Conservation (phyloP, 768 basidiomycete genomes). For the Tulasnella sp. region DNA sequence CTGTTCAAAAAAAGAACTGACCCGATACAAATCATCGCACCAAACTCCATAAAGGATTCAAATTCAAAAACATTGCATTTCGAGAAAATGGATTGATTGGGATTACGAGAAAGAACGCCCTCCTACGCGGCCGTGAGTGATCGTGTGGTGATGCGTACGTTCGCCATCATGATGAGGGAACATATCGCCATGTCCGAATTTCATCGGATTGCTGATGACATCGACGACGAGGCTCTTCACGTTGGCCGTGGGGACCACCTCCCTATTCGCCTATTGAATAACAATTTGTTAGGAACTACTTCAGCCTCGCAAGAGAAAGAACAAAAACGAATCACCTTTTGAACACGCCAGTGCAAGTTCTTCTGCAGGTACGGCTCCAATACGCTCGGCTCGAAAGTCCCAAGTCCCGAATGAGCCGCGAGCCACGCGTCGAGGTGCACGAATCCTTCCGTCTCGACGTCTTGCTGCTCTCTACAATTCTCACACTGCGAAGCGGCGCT, state of each 20-base stretch:
- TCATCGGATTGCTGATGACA: background rate
- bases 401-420: background rate
- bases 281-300: too few relatives aligned
- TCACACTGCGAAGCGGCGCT: background rate
- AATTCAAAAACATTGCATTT: too few relatives aligned
- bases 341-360: conserved; percentile 8
- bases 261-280: too few relatives aligned
- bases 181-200: background rate
- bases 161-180: background rate
- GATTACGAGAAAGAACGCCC: too few relatives aligned
- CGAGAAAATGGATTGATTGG: too few relatives aligned
- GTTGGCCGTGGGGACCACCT: background rate
- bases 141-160: conserved; percentile 1
- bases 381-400: background rate
- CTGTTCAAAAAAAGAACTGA: too few relatives aligned
- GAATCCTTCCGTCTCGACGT: conserved; percentile 1
- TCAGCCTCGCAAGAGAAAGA: too few relatives aligned
- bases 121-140: conserved; percentile 5
- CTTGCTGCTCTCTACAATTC: background rate
- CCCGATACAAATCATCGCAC: too few relatives aligned
- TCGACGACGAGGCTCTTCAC: background rate
- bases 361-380: conserved; percentile 12
- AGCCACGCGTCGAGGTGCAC: background rate
- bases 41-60: too few relatives aligned
- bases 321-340: background rate